A percentile compares a stretch with the other conserved stretches of the same genome.
Evolutionary conservation across 2,329 filamentous ascomycete genomes (phyloP).

Genomic region (Nothopassalora personata): DNA sequence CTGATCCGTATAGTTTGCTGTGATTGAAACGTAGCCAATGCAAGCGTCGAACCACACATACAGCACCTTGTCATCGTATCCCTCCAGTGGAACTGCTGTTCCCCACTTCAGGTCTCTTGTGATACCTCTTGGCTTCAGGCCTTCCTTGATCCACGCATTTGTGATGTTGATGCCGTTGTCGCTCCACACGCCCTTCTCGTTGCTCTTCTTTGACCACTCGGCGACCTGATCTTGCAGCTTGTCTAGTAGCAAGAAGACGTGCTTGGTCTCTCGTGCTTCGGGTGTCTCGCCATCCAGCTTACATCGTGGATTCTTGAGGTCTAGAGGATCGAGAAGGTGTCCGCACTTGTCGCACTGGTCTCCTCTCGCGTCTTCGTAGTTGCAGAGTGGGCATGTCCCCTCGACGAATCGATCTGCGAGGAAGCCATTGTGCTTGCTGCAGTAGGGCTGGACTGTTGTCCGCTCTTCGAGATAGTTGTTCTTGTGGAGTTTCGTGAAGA

Average conservation of each 20-base stretch:
- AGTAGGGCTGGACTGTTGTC: constrained; percentile 84
- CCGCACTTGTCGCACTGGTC: constrained; percentile 53
- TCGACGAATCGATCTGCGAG: constrained; percentile 83
- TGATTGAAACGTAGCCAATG: constrained; percentile 94
- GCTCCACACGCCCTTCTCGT: constrained; percentile 70
- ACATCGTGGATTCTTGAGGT: constrained; percentile 77
- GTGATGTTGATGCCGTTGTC: constrained; percentile 71
- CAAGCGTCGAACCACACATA: constrained; percentile 94
- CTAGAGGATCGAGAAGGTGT: constrained; percentile 44
- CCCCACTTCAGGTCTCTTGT: constrained; percentile 93
- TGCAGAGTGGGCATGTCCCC: constrained; percentile 69
- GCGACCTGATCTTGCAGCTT: constrained; percentile 72
- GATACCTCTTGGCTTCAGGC: constrained; percentile 79
- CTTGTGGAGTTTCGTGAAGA: constrained; percentile 80
- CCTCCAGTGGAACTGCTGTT: constrained; percentile 54
- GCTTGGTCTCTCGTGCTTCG: constrained; percentile 75
- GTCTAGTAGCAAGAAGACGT: constrained; percentile 83
- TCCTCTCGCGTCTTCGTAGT: constrained; percentile 48
- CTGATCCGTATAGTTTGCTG: constrained; percentile 77
- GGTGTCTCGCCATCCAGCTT: constrained; percentile 84
- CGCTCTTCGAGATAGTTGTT: constrained; percentile 86
- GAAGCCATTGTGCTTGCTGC: constrained; percentile 59
- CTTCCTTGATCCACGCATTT: constrained; percentile 75
- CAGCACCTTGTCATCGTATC: constrained; percentile 72
- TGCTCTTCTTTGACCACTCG: constrained; percentile 69